Conservation (phyloP, 805 yeast species). For the Lachancea fermentati region DNA sequence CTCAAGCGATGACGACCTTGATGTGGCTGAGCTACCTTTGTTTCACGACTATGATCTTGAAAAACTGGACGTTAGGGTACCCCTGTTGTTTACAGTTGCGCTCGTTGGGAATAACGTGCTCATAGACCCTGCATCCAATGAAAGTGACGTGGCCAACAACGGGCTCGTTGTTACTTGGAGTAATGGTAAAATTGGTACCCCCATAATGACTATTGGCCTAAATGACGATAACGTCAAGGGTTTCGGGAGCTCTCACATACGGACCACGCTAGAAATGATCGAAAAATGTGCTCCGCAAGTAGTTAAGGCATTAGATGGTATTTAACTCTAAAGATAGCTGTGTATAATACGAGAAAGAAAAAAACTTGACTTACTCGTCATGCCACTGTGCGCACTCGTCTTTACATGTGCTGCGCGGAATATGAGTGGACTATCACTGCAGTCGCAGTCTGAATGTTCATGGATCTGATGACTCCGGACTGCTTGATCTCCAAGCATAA, state of each 20-base stretch:
- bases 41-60: constrained; percentile 83
- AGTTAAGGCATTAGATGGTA: constrained; percentile 47
- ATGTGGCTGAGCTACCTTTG: constrained; percentile 82
- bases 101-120: constrained; percentile 60
- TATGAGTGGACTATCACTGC: constrained; percentile 93
- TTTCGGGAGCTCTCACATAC: constrained; percentile 41
- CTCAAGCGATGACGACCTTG: constrained; percentile 58
- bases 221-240: constrained; percentile 50
- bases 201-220: constrained; percentile 63
- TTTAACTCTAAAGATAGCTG: neutral
- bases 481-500: constrained; percentile 88
- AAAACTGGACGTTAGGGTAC: constrained; percentile 49
- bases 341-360: neutral
- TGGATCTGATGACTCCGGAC: constrained; percentile 85
- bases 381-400: neutral
- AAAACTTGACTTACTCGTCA: neutral
- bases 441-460: constrained; percentile 96
- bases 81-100: constrained; percentile 72
- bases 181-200: constrained; percentile 61
- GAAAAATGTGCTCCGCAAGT: constrained; percentile 58
- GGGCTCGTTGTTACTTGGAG: constrained; percentile 74
- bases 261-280: constrained; percentile 53
- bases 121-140: constrained; percentile 85
- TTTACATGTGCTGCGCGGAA: constrained; percentile 39
- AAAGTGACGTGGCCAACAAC: constrained; percentile 81